Evolutionary conservation across 345 rosid genomes (phyloP), one percentile per base, ranked within the genome.

Genomic region (Syzygium jambos): DNA sequence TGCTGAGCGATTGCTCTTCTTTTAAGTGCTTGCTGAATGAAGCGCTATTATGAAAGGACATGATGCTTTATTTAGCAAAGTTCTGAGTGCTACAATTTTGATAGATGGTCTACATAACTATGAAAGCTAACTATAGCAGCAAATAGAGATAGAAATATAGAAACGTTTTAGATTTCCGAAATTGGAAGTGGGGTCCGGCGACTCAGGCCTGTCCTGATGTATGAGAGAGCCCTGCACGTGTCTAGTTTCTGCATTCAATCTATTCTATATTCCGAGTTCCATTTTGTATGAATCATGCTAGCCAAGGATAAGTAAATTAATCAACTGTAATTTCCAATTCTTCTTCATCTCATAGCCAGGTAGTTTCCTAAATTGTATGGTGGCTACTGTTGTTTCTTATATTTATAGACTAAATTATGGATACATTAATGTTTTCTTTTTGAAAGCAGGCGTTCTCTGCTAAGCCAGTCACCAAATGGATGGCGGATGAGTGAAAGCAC

Each of bases 401-500:
- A 73, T 73, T 73, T 34, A 34, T 34, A 73, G 25, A 41, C 85
- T 84, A 52, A 51, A 17, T 84, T 52, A 15, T 84, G 46, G 85
- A 84, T 52, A 59, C 41, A 54, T 52, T 13, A 51, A 25, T 52
- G 22, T 54, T 84, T 84, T 84, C 43, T 46, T 84, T 51, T 85
- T 59, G 14, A 65, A 83, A 73, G 84, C 92, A 97, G 99, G 92
- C 98, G 96, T 87, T 97, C 99, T 82, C 92, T 97, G 92, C 97
- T 97, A 87, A 97, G 95, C 88, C 99, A 97, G 87, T 96, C 98
- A 83, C 99, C 99, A 83, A 85, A 93, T 86, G 93, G 46, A 41
- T 89, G 91, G 86, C 93, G 88, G 88, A 88, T 91, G 52, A 86
- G 85, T 59, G 87, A 88, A 78, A 82, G 84, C 59, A 92, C 88